These are phyloP conservation scores for Rhizomucor miehei DNA, from an alignment of 371 early-diverging fungal genomes.

Conservation along the genomic window DNA sequence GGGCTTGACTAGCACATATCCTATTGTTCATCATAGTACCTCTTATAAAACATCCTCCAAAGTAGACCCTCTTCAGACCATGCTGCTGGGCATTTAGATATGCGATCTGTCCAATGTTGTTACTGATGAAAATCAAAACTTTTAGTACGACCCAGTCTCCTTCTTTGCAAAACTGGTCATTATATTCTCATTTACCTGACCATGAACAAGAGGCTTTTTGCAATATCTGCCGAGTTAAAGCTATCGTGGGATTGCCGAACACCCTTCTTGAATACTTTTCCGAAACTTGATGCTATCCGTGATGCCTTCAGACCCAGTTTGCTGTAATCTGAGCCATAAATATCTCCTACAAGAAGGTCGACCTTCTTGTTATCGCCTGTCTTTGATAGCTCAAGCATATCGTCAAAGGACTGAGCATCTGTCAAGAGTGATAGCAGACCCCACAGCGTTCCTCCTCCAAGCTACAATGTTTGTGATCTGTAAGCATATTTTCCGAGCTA, in stretches of 20 bases:
- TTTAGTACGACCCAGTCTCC: neutral
- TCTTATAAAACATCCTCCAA: conserved; percentile 96
- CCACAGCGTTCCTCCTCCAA: conserved; percentile 98
- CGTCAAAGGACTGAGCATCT: conserved; percentile 81
- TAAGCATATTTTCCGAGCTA: too few relatives aligned
- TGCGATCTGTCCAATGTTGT: conserved; percentile 98
- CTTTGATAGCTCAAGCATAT: conserved; percentile 93
- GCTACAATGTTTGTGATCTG: conserved; percentile 34
- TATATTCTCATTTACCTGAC: conserved; percentile 78
- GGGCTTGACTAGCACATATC: too few relatives aligned
- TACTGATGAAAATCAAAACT: conserved; percentile 49
- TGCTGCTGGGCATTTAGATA: conserved; percentile 94
- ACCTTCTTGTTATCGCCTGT: conserved; percentile 91
- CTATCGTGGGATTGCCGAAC: conserved; percentile 53
- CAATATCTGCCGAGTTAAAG: conserved; percentile 79
- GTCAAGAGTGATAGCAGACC: conserved; percentile 88
- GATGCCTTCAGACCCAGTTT: conserved; percentile 88
- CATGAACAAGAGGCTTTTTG: conserved; percentile 87
- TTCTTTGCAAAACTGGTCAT: neutral
- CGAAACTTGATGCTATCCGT: conserved; percentile 94
- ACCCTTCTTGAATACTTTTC: conserved; percentile 89
- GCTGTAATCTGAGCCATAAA: conserved; percentile 88
- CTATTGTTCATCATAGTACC: conserved; percentile 40
- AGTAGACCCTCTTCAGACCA: conserved; percentile 88
- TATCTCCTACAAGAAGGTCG: conserved; percentile 95